Percentiles rank a stretch among this genome's conserved stretches.
Conservation (phyloP, 495 filamentous ascomycete genomes). For the Penicillium arizonense region DNA sequence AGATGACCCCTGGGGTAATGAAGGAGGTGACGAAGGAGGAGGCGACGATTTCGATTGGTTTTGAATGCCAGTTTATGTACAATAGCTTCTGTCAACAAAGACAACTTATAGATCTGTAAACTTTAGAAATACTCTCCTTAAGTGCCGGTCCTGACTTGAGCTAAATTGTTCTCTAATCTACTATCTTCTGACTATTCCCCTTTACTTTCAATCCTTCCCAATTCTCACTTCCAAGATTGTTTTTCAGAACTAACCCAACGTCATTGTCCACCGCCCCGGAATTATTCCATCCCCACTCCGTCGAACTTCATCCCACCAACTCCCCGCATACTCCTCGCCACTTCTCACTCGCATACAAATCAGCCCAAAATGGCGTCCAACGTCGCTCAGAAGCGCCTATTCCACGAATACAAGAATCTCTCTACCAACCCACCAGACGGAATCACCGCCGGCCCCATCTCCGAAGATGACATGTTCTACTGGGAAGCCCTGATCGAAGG, state of each 20-base stretch:
- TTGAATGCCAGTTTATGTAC: slow-evolving; percentile 14
- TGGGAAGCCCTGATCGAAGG: slow-evolving; percentile 98
- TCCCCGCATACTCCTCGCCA: slow-evolving; percentile 3
- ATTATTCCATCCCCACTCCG: slow-evolving; percentile 9
- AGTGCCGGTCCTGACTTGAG: too few species aligned
- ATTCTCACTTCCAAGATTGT: too few species aligned
- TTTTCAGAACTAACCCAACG: too few species aligned
- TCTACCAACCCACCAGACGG: slow-evolving; percentile 84
- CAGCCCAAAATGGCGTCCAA: slow-evolving; percentile 30
- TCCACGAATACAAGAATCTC: slow-evolving; percentile 92
- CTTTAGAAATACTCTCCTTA: too few species aligned
- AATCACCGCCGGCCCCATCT: slow-evolving; percentile 90
- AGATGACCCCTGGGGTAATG: slow-evolving; percentile 40
- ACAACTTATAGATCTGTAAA: too few species aligned
- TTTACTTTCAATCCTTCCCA: too few species aligned
- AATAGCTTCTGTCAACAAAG: slow-evolving; percentile 5
- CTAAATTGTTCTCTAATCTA: too few species aligned
- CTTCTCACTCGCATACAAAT: slow-evolving; percentile 1
- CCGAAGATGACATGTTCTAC: slow-evolving; percentile 91
- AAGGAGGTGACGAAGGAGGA: slow-evolving; percentile 27
- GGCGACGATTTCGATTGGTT: slow-evolving; percentile 41
- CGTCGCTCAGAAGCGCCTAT: slow-evolving; percentile 85
- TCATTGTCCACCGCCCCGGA: slow-evolving; percentile 3
- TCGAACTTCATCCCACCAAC: neutral
- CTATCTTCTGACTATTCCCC: too few species aligned